Base-by-base conservation (phyloP, 2,329 filamentous ascomycete species). In the Elsinoe perseae region DNA sequence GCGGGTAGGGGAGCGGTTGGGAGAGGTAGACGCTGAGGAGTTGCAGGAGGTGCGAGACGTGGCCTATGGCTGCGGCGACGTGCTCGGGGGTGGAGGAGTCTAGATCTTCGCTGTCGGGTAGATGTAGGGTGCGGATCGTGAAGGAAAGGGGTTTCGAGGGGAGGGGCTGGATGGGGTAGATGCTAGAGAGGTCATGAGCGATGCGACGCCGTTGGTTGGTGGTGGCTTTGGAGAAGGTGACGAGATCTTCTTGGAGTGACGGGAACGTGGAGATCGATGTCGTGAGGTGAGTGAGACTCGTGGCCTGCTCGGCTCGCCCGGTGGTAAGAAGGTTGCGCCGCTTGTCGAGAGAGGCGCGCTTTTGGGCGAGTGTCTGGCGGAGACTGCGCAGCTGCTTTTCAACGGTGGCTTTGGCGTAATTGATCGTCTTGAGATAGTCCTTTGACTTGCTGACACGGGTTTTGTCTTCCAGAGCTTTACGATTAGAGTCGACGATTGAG, bases 131-230 rank as follows among this genome's bases (percentile, higher is more conserved):
- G 64, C 87, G 85, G 60, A 98, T 95, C 10, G 85, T 89, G 69
- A 97, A 97, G 0, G 84, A 80, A 1, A 97, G 79, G 0, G 89
- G 80, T 61, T 79, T 78, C 56, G 77, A 74, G 2, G 75, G 72
- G 5, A 84, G 70, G 1, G 90, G 85, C 7, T 83, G 80, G 58
- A 98, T 95, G 3, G 86, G 84, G 66, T 91, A 96, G 57, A 96
- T 87, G 23, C 76, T 74, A 10, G 83, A 75, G 0, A 98, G 76
- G 61, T 95, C 90, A 62, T 93, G 85, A 68, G 89, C 91, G 56
- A 97, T 88, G 32, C 93, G 85, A 12, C 91, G 83, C 20, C 91
- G 82, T 69, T 97, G 93, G n/a, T 87, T 89, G 57, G 80, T 82
- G n/a, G 89, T 86, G 18, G 83, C 81, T 52, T 85, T 82, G 40